Evolutionary conservation across 306 rosid species (phyloP), one percentile per base, ranked within the genome.

Genomic region (Glycine soja): DNA sequence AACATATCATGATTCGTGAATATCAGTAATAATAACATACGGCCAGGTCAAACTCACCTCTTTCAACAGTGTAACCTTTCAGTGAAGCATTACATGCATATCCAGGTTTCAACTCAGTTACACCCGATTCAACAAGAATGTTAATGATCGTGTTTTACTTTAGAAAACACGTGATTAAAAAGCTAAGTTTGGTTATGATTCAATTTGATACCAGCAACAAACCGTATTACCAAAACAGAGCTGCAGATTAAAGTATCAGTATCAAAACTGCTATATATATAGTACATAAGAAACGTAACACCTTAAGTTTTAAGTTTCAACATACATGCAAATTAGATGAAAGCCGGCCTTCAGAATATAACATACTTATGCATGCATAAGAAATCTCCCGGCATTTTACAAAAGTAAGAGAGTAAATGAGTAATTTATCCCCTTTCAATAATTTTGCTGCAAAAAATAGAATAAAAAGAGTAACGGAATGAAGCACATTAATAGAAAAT

Each of bases 21-120:
- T 24, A 51, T 48, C 9, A 9, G 63, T 14, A 52, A 72, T 12
- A 52, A 24, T 4, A 42, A 57, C 2, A 47, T 42, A 66, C 57
- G 34, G 34, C 63, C 36, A 15, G 34, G 71, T 63, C 30, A 79
- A 69, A 79, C 64, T 62, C 15, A 15, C 50, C 16, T 18, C 72
- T 7, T 77, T 66, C 48, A 68, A 13, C 56, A 77, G 5, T 65
- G 18, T 67, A 42, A 77, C 15, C 36, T 82, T 67, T 61, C 42
- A 62, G 59, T 30, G 30, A 38, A 74, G 54, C 24, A 67, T 24
- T 47, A 16, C 69, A 58, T 58, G 13, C 16, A 10, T 58, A 77
- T 53, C 50, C 36, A 2, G 34, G 24, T 84, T 73, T 56, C 83
- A 9, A 53, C 11, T 54, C 54, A 34, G 65, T 18, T 46, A 62